Base-by-base conservation (phyloP, 208 protist species). In the Wallacemonas sp. region DNA sequence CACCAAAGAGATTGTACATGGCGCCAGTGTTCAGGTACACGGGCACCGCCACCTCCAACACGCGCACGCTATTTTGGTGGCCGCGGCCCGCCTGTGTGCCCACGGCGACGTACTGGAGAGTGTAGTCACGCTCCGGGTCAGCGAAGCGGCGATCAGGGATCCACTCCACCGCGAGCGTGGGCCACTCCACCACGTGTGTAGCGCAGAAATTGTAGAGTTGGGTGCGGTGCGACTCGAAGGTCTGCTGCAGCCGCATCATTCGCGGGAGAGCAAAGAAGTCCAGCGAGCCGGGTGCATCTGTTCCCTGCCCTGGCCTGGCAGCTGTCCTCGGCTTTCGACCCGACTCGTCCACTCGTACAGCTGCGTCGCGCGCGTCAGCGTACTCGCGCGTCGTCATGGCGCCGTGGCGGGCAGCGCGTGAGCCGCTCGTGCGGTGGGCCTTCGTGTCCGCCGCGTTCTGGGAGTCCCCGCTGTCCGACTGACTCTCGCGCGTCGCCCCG, bases 111-210 rank as follows among this genome's bases (percentile, higher is more conserved):
- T 78, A 86, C 61, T 86, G 72, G 62, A 86, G 57, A 27, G 76
- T 79, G 77, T 84, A 89, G 69, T 86, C 79, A 15, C 70, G 63
- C 67, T 74, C 77, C 8, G 73, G 63, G 44, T 81, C 76, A 15
- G 34, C 59, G 27, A 81, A 78, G 30, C 55, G 21, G 27, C 74
- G 74, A 32, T 83, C 68, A 4, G 83, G 66, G 32, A 89, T 74
- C 83, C 83, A 89, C 66, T 85, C 83, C 22, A 89, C 65, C 32
- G 76, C 67, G 26, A 86, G 66, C 46, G 71, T 68, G 29, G 83
- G 83, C 79, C 79, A 89, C 70, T 84, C 83, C 54, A 78, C 36
- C 26, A 79, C 66, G 48, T 86, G 77, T 3, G 54, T 78, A 42
- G 64, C 57, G 62, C 72, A 83, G 68, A 74, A 85, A 39, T 60